A percentile compares a stretch with the other conserved stretches of the same genome.
These are phyloP conservation scores for Phaeosphaeriaceae sp. DNA, from an alignment of 2,329 filamentous ascomycete species.

Conservation along the genomic window DNA sequence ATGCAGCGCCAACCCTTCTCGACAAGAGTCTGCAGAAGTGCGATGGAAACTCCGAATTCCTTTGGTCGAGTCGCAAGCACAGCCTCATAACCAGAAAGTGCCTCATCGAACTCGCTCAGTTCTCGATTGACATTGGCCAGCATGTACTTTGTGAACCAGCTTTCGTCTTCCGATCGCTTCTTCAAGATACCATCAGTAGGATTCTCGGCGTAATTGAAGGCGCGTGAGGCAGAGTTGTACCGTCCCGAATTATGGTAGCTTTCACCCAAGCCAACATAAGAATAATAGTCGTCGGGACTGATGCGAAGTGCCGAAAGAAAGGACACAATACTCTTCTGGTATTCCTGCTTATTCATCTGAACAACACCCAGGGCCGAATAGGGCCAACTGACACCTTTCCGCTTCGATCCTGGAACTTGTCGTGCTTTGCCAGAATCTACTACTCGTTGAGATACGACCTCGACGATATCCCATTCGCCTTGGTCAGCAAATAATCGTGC, in stretches of 20 bases:
- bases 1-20: conserved; percentile 80
- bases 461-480: conserved; percentile 95
- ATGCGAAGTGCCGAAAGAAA: conserved; percentile 90
- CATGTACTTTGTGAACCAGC: conserved; percentile 97
- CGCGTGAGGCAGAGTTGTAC: conserved; percentile 92
- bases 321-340: conserved; percentile 84
- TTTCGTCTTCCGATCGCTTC: conserved; percentile 67
- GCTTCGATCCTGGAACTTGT: conserved; percentile 89
- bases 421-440: conserved; percentile 94
- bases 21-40: conserved; percentile 84
- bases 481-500: conserved; percentile 86
- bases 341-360: conserved; percentile 93
- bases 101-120: conserved; percentile 85
- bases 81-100: conserved; percentile 76
- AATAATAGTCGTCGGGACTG: conserved; percentile 86
- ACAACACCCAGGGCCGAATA: conserved; percentile 93
- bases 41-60: conserved; percentile 88
- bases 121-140: conserved; percentile 93
- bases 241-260: conserved; percentile 94
- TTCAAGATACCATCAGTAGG: conserved; percentile 69
- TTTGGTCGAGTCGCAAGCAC: conserved; percentile 72
- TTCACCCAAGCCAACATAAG: conserved; percentile 95
- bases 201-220: conserved; percentile 83
- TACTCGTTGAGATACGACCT: conserved; percentile 87
- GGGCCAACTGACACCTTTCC: conserved; percentile 93